Percentiles rank a stretch among this genome's conserved stretches.
Evolutionary conservation across 2,329 filamentous ascomycete genomes (phyloP).

Genomic region (Colletotrichum spinosum): DNA sequence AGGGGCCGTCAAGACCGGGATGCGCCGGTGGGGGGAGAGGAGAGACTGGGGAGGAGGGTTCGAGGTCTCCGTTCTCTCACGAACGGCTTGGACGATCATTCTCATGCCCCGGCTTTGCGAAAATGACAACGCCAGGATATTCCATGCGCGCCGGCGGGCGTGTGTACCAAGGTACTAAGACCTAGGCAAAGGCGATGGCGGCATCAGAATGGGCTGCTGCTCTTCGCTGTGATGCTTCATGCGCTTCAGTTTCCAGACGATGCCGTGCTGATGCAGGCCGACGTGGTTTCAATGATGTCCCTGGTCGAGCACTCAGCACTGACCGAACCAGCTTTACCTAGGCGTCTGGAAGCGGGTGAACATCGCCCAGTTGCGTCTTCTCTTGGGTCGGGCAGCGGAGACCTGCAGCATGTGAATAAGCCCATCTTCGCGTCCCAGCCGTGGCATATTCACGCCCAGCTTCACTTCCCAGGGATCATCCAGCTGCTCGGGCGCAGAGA

Average conservation of each 20-base stretch:
- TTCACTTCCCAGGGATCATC: slow-evolving; percentile 9
- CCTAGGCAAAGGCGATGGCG: background rate
- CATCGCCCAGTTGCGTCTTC: background rate
- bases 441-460: slow-evolving; percentile 19
- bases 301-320: slow-evolving; percentile 29
- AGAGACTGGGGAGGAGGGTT: slow-evolving; percentile 11
- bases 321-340: slow-evolving; percentile 3
- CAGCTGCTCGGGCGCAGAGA: slow-evolving; percentile 22
- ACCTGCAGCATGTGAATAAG: slow-evolving; percentile 33
- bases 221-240: background rate
- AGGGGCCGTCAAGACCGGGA: slow-evolving; percentile 23
- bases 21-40: slow-evolving; percentile 14
- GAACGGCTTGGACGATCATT: slow-evolving; percentile 27
- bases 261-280: slow-evolving; percentile 25
- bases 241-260: slow-evolving; percentile 23
- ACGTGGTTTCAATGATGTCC: slow-evolving; percentile 29
- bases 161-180: background rate
- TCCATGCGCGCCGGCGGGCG: no score
- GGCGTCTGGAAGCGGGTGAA: slow-evolving; percentile 22
- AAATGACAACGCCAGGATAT: background rate
- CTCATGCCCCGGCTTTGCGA: background rate
- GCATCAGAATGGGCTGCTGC: slow-evolving; percentile 1
- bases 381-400: slow-evolving; percentile 27
- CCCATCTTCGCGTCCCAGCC: slow-evolving; percentile 5
- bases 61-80: slow-evolving; percentile 23